Conservation (phyloP, 768 basidiomycete genomes). For the Paxillus rubicundulus region DNA sequence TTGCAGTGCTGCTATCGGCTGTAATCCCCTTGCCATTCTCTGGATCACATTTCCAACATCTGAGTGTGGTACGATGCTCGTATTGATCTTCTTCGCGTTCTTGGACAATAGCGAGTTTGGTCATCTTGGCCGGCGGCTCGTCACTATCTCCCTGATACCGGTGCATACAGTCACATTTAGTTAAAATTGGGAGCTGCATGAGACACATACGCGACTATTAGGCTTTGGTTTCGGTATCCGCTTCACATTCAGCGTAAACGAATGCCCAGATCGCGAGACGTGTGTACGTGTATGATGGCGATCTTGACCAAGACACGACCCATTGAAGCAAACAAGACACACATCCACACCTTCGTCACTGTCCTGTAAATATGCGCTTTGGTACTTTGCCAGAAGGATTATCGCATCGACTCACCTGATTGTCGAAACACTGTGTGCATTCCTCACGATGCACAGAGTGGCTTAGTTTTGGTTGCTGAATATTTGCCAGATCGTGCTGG, state of each 20-base stretch:
- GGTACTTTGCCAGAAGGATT: constrained; percentile 1
- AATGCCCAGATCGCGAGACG: constrained; percentile 67
- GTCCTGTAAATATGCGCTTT: constrained; percentile 47
- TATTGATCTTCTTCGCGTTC: constrained; percentile 91
- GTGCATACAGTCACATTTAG: not conserved
- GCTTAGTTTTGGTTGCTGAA: constrained; percentile 58
- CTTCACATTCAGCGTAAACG: constrained; percentile 77
- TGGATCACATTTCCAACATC: constrained; percentile 74
- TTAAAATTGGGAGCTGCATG: too few species aligned
- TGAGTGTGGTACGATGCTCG: constrained; percentile 59
- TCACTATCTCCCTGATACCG: constrained; percentile 59
- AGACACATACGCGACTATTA: constrained; percentile 57
- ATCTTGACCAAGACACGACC: constrained; percentile 65
- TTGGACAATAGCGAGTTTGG: constrained; percentile 82
- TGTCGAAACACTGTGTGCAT: constrained; percentile 97
- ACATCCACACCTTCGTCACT: constrained; percentile 76
- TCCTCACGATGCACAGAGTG: constrained; percentile 87
- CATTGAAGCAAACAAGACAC: constrained; percentile 92
- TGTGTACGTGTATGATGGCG: constrained; percentile 78
- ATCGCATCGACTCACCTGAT: constrained; percentile 54
- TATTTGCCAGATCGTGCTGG: constrained; percentile 43
- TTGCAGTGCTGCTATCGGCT: constrained; percentile 36
- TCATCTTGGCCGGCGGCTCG: constrained; percentile 88
- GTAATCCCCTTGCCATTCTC: constrained; percentile 45
- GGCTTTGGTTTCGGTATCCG: constrained; percentile 60